These are phyloP conservation scores for Stemphylium lycopersici DNA, from an alignment of 2,329 filamentous ascomycete genomes.

Conservation along the genomic window DNA sequence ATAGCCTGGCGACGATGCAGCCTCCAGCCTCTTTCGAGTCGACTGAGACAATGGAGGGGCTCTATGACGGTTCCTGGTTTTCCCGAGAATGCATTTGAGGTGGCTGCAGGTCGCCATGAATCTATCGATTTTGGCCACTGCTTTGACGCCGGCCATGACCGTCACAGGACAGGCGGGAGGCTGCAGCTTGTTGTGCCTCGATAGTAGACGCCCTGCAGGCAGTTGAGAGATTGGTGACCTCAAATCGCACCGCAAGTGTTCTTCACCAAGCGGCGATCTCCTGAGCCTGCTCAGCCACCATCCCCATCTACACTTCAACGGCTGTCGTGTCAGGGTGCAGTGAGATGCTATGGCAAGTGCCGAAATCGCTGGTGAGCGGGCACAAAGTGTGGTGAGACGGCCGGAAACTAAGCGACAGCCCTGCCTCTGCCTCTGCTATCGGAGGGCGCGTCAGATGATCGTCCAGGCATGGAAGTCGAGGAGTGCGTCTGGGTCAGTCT, in stretches of 20 bases:
- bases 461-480: slow-evolving; percentile 27
- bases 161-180: slow-evolving; percentile 46
- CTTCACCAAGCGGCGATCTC: slow-evolving; percentile 32
- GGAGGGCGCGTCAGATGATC: slow-evolving; percentile 43
- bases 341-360: slow-evolving; percentile 37
- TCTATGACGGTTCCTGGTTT: slow-evolving; percentile 31
- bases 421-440: slow-evolving; percentile 32
- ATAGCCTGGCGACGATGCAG: slow-evolving; percentile 25
- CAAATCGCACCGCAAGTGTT: slow-evolving; percentile 30
- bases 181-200: slow-evolving; percentile 43
- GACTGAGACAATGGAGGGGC: slow-evolving; percentile 41
- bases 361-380: slow-evolving; percentile 23
- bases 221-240: slow-evolving; percentile 41
- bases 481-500: slow-evolving; percentile 30
- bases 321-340: slow-evolving; percentile 42
- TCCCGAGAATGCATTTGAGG: slow-evolving; percentile 37
- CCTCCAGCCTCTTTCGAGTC: slow-evolving; percentile 24
- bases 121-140: slow-evolving; percentile 31
- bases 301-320: slow-evolving; percentile 43
- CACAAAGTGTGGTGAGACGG: slow-evolving; percentile 32
- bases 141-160: slow-evolving; percentile 36
- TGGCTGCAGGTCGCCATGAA: slow-evolving; percentile 46
- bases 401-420: slow-evolving; percentile 33
- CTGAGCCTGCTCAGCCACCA: slow-evolving; percentile 44
- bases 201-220: slow-evolving; percentile 40